Evolutionary conservation across 2,329 filamentous ascomycete species (phyloP).

Genomic region (Penicillium paneum): DNA sequence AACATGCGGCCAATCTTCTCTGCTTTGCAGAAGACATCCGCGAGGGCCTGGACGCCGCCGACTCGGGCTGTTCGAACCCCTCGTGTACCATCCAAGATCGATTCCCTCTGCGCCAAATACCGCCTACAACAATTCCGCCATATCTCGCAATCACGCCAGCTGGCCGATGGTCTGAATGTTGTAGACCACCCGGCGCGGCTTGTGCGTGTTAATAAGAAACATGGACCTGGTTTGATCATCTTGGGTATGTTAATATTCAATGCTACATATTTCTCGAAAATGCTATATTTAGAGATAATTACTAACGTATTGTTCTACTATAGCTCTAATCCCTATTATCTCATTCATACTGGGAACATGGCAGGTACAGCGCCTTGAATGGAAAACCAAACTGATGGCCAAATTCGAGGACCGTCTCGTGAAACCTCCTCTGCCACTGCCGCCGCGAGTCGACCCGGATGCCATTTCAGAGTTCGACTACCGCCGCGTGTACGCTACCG

Average conservation of each 20-base stretch:
- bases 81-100: conserved; percentile 21
- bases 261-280: not conserved
- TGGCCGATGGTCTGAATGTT: conserved; percentile 74
- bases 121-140: conserved; percentile 37
- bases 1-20: conserved; percentile 32
- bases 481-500: conserved; percentile 72
- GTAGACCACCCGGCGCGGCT: conserved; percentile 81
- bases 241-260: conserved; percentile 53
- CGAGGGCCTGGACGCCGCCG: conserved; percentile 22
- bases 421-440: conserved; percentile 78
- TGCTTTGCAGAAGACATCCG: conserved; percentile 24
- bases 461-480: conserved; percentile 89
- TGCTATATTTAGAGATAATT: not conserved
- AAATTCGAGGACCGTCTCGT: conserved; percentile 89
- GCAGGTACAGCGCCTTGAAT: conserved; percentile 88
- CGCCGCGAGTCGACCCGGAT: conserved; percentile 74
- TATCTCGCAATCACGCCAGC: conserved; percentile 47
- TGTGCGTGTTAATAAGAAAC: conserved; percentile 69
- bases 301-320: conserved; percentile 7
- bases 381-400: conserved; percentile 91
- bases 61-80: conserved; percentile 20
- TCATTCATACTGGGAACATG: conserved; percentile 88
- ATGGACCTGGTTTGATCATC: conserved; percentile 77
- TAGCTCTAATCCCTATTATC: conserved; percentile 81
- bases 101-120: conserved; percentile 37